phyloP scores from a whole-genome alignment of 345 rosid species.

The Stellera chamaejasme region DNA sequence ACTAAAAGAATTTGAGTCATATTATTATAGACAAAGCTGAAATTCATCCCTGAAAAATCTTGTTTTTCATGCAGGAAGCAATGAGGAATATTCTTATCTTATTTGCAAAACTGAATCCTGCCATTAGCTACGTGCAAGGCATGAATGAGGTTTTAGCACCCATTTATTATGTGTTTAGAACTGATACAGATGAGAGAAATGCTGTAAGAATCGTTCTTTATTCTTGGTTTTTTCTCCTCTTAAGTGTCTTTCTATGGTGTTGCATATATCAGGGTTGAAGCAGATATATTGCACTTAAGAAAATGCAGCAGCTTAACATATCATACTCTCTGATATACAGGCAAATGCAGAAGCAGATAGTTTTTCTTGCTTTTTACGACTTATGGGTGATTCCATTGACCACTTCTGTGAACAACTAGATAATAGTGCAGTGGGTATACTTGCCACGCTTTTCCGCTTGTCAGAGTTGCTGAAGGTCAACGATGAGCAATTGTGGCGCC shows the following conservation, averaged over 20 bases:
- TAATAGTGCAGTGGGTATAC: slow-evolving; percentile 60
- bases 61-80: slow-evolving; percentile 34
- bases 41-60: no score
- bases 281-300: neutral
- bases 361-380: slow-evolving; percentile 51
- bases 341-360: slow-evolving; percentile 62
- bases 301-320: neutral
- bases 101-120: slow-evolving; percentile 69
- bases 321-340: slow-evolving; percentile 20
- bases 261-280: neutral
- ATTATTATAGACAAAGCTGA: no score
- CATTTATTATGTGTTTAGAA: slow-evolving; percentile 47
- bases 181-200: slow-evolving; percentile 44
- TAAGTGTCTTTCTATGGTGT: neutral
- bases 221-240: slow-evolving; percentile 5
- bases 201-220: slow-evolving; percentile 33
- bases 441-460: slow-evolving; percentile 53
- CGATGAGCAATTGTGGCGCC: slow-evolving; percentile 63
- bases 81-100: slow-evolving; percentile 64
- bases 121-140: slow-evolving; percentile 70
- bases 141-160: slow-evolving; percentile 84
- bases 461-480: slow-evolving; percentile 46
- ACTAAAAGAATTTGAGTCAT: no score
- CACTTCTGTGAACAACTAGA: slow-evolving; percentile 68
- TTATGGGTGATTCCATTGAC: slow-evolving; percentile 61